A percentile compares a stretch with the other conserved stretches of the same genome.
phyloP scores from a whole-genome alignment of 2,329 filamentous ascomycete species.

The Talaromyces sp. region DNA sequence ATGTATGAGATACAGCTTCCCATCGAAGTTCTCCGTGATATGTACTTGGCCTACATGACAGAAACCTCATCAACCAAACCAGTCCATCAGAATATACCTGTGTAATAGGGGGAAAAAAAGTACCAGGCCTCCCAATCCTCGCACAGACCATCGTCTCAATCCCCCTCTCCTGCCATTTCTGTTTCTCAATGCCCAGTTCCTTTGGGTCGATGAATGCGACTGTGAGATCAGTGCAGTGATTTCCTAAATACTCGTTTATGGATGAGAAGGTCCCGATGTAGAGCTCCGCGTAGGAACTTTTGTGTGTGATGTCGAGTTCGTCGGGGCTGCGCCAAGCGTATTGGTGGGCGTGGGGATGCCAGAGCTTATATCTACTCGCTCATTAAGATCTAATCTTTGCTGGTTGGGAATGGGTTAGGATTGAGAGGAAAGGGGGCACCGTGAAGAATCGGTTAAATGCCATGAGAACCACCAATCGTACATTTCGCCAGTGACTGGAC shows the following conservation, averaged over 20 bases:
- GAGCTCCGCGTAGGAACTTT: neutral
- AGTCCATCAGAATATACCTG: no score
- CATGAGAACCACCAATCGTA: neutral
- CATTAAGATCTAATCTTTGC: neutral
- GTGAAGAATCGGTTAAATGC: neutral
- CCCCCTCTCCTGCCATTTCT: neutral
- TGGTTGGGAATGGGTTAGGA: neutral
- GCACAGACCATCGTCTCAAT: neutral
- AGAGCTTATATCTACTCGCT: neutral
- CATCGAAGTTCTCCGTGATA: neutral
- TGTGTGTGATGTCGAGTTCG: neutral
- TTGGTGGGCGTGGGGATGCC: neutral
- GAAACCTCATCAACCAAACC: neutral
- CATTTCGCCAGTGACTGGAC: neutral
- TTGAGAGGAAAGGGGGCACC: neutral
- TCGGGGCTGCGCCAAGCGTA: neutral
- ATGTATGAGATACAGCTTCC: neutral
- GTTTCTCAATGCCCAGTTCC: neutral
- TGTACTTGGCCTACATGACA: neutral
- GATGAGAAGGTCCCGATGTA: neutral
- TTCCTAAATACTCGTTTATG: neutral
- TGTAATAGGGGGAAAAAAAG: neutral
- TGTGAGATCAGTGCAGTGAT: neutral
- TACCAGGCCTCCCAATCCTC: neutral
- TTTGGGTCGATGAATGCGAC: neutral